Base-by-base conservation (phyloP, 1,284 basidiomycete species). In the Caloboletus inedulis region DNA sequence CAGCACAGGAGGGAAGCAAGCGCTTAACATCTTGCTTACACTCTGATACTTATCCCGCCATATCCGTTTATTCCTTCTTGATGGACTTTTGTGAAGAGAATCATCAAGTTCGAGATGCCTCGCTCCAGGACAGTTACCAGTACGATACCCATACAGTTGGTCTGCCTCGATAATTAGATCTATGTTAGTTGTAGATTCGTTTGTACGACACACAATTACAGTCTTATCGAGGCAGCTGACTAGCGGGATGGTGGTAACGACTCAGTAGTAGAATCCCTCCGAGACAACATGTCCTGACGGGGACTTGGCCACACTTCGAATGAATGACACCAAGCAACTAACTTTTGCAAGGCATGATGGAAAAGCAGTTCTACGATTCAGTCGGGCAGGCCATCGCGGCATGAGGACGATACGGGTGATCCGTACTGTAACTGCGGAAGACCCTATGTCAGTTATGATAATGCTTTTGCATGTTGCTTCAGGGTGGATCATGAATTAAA, bases 1-100 rank as follows among this genome's bases (percentile, higher is more conserved):
- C 46, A 16, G 13, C 8, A 31, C 3, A 31, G n/a, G 34, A 10
- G 7, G 10, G 63, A 58, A 10, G 43, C 19, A 18, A 47, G 13
- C 7, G 19, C 13, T 16, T 62, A 30, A 41, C 3, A 3, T 37
- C 14, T 23, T 30, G 18, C n/a, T 21, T 34, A 14, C 8, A 18
- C 8, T 9, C 40, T 39, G 16, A 21, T 13, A 7, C 14, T 31
- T 23, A 13, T 33, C 19, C 18, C 2, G 27, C 36, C 18, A n/a
- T 39, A 9, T 35, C 14, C 13, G n/a, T 33, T 27, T 16, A 18
- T 37, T 43, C 29, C 12, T 30, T 30, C 23, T 21, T 30, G 23
- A 53, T 25, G 27, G 35, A 42, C 40, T 36, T 43, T 33, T 34
- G 21, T 16, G 13, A 14, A 13, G 21, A 35, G 43, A 31, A n/a